Evolutionary conservation across 148 eudicot genomes (phyloP).

Genomic region (Arctostaphylos glauca): DNA sequence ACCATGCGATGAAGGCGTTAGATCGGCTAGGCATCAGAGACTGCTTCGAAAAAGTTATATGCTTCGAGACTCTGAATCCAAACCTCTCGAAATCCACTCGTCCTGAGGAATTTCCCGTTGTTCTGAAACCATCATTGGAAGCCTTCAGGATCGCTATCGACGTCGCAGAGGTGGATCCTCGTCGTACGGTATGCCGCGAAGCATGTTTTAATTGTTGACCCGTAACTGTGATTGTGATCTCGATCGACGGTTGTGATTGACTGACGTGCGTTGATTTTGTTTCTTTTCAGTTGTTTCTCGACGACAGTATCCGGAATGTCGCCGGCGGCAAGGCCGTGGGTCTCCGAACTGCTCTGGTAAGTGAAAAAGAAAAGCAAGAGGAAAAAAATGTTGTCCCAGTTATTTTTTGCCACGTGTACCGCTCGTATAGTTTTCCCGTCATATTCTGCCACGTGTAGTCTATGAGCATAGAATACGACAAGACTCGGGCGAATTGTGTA

Average conservation of each 20-base stretch:
- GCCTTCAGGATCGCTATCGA: constrained; percentile 68
- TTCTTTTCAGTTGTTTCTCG: constrained; percentile 66
- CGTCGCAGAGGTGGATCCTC: constrained; percentile 59
- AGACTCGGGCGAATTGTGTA: neutral
- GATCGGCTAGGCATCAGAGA: constrained; percentile 62
- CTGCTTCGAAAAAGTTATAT: constrained; percentile 75
- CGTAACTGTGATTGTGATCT: neutral
- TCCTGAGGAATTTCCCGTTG: constrained; percentile 62
- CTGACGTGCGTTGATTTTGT: neutral
- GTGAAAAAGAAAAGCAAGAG: neutral
- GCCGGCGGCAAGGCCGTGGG: constrained; percentile 74
- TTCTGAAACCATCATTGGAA: constrained; percentile 72
- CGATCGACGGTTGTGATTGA: neutral
- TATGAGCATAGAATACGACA: neutral
- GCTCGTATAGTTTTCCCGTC: too few species aligned
- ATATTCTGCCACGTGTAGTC: neutral
- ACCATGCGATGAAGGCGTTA: constrained; percentile 69
- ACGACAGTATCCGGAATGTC: constrained; percentile 62
- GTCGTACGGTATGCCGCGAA: constrained; percentile 53
- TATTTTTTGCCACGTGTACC: too few species aligned
- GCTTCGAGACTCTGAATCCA: constrained; percentile 84
- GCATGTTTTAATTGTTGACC: neutral
- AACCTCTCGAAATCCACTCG: constrained; percentile 53
- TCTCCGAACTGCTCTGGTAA: constrained; percentile 67
- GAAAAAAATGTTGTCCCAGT: too few species aligned